Percentiles rank a stretch among this genome's conserved stretches.
Evolutionary conservation across 2,329 filamentous ascomycete genomes (phyloP).

Genomic region (Grosmannia huntii): DNA sequence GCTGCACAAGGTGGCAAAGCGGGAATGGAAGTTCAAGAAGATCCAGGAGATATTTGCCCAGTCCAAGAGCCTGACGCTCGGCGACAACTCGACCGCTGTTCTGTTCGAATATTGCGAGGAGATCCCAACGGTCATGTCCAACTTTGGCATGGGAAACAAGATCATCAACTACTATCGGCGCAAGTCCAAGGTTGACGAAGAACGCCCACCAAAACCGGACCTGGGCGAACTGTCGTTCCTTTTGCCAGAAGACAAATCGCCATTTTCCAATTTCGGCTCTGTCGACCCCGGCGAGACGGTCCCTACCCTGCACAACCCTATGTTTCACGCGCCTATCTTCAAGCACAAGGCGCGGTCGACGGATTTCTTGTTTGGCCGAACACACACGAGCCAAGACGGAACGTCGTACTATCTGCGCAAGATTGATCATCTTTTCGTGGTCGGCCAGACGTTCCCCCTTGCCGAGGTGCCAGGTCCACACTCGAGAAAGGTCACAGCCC

Average conservation of each 20-base stretch:
- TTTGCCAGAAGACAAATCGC: conserved; percentile 86
- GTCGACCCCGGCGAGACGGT: conserved; percentile 85
- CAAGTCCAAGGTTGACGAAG: conserved; percentile 64
- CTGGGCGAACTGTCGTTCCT: conserved; percentile 83
- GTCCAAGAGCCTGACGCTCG: conserved; percentile 72
- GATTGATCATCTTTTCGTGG: conserved; percentile 80
- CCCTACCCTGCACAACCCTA: conserved; percentile 83
- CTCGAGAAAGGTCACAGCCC: conserved; percentile 87
- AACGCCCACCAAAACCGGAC: conserved; percentile 63
- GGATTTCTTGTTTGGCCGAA: conserved; percentile 81
- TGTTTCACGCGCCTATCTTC: conserved; percentile 92
- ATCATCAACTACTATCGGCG: conserved; percentile 95
- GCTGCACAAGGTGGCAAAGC: conserved; percentile 58
- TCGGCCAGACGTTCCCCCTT: conserved; percentile 86
- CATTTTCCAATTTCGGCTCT: conserved; percentile 88
- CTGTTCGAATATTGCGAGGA: conserved; percentile 95
- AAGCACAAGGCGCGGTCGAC: conserved; percentile 64
- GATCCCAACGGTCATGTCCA: conserved; percentile 79
- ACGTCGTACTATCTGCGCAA: conserved; percentile 73
- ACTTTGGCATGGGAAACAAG: conserved; percentile 93
- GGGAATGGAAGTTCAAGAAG: conserved; percentile 68
- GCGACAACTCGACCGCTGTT: conserved; percentile 77
- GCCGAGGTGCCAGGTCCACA: conserved; percentile 89
- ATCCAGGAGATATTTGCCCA: conserved; percentile 66
- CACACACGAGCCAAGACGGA: conserved; percentile 64